Conservation (phyloP, 1,139 yeast genomes). For the Protomyces arabidopsidicola region DNA sequence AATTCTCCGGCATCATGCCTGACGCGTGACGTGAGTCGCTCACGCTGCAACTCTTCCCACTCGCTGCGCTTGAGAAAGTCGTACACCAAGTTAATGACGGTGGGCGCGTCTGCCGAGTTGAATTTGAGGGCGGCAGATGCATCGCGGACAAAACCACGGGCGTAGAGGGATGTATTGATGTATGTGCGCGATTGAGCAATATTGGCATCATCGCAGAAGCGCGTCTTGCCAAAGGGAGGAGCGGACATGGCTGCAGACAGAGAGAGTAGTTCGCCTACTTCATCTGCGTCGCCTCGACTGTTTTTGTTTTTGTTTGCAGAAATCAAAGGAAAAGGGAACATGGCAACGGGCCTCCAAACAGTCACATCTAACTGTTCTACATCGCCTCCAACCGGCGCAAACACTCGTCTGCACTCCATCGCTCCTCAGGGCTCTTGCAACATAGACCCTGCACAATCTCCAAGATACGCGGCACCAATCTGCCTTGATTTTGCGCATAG, state of each 20-base stretch:
- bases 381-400: too few relatives aligned
- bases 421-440: neutral
- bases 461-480: conserved; percentile 5
- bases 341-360: too few relatives aligned
- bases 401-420: conserved; percentile 9
- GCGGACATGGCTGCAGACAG: neutral
- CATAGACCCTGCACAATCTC: conserved; percentile 10
- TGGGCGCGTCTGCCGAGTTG: conserved; percentile 26
- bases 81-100: conserved; percentile 17
- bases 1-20: neutral
- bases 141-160: conserved; percentile 6
- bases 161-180: conserved; percentile 15
- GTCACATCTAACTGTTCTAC: too few relatives aligned
- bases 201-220: conserved; percentile 18
- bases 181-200: conserved; percentile 16
- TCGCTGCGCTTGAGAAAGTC: conserved; percentile 17
- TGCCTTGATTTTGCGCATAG: neutral
- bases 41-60: conserved; percentile 9
- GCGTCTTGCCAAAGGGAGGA: conserved; percentile 15
- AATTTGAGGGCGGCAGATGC: conserved; percentile 8
- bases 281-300: neutral
- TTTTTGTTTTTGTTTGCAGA: neutral
- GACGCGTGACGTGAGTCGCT: neutral
- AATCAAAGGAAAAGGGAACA: too few relatives aligned
- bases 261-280: neutral